Conservation (phyloP, 2,329 filamentous ascomycete genomes). For the Hortaea werneckii region DNA sequence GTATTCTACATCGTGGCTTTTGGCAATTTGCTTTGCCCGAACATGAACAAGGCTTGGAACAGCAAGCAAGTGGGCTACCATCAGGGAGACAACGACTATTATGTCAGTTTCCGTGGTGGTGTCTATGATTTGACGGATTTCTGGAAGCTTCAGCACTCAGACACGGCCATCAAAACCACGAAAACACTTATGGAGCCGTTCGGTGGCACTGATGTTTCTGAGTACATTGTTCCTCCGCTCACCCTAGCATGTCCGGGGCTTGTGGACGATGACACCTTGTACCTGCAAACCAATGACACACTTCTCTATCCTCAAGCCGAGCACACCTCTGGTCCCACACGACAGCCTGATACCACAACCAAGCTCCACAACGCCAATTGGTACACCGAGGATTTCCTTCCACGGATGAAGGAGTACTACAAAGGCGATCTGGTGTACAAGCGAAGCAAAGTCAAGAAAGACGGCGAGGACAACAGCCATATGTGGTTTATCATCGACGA, state of each 20-base stretch:
- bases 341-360: slow-evolving; percentile 44
- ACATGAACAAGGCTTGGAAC: slow-evolving; percentile 83
- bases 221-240: slow-evolving; percentile 78
- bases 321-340: slow-evolving; percentile 59
- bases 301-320: slow-evolving; percentile 35
- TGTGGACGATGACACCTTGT: slow-evolving; percentile 49
- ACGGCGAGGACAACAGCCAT: slow-evolving; percentile 58
- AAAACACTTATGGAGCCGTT: slow-evolving; percentile 62
- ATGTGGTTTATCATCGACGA: slow-evolving; percentile 72
- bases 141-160: slow-evolving; percentile 76
- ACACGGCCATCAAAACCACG: slow-evolving; percentile 50
- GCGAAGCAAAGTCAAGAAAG: slow-evolving; percentile 44
- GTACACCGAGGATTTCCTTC: slow-evolving; percentile 67
- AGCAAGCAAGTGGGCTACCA: slow-evolving; percentile 59
- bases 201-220: slow-evolving; percentile 66
- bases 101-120: slow-evolving; percentile 73
- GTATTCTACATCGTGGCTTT: slow-evolving; percentile 91
- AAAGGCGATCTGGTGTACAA: slow-evolving; percentile 77
- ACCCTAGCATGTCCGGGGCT: slow-evolving; percentile 63
- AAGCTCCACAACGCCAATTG: slow-evolving; percentile 56
- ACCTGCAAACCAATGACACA: slow-evolving; percentile 57
- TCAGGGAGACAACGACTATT: slow-evolving; percentile 65
- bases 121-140: slow-evolving; percentile 92
- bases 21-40: slow-evolving; percentile 76
- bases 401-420: slow-evolving; percentile 73